phyloP scores from a whole-genome alignment of 2,329 filamentous ascomycete genomes.

The Aureobasidium sp. region DNA sequence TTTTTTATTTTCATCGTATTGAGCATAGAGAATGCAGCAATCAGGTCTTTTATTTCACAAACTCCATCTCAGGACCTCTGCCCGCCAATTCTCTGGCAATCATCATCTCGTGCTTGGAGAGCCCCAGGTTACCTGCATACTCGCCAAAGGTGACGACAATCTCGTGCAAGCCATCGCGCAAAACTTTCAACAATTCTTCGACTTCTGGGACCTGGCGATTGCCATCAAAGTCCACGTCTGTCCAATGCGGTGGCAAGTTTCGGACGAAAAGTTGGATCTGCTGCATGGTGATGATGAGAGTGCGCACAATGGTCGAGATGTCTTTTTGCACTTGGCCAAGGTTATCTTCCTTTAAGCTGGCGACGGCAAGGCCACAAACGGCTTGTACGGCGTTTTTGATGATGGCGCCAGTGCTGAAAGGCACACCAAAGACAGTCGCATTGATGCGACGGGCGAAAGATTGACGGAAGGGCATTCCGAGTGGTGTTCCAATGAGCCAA shows the following conservation, averaged over 20 bases:
- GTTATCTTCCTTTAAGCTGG: constrained; percentile 70
- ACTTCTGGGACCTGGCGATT: constrained; percentile 52
- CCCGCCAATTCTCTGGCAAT: constrained; percentile 57
- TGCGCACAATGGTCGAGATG: constrained; percentile 65
- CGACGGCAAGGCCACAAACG: constrained; percentile 56
- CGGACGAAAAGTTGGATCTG: constrained; percentile 62
- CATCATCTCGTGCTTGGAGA: constrained; percentile 65
- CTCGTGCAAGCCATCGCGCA: constrained; percentile 59
- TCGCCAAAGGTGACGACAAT: constrained; percentile 66
- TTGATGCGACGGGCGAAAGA: constrained; percentile 59
- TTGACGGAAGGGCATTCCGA: constrained; percentile 65
- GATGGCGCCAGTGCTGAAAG: constrained; percentile 61
- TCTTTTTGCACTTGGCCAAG: constrained; percentile 83
- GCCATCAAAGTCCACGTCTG: constrained; percentile 57
- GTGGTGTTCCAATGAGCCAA: constrained; percentile 41
- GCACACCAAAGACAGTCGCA: constrained; percentile 64
- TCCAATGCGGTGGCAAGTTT: constrained; percentile 64
- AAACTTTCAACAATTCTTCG: constrained; percentile 57
- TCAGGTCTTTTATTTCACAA: background rate
- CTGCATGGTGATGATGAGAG: constrained; percentile 61
- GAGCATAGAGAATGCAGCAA: background rate
- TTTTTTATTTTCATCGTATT: background rate
- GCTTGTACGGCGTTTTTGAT: constrained; percentile 65
- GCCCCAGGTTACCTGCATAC: constrained; percentile 63
- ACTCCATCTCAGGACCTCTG: constrained; percentile 20